Percentiles rank a stretch among this genome's conserved stretches.
Evolutionary conservation across 345 rosid genomes (phyloP).

Genomic region (Citrus medica): DNA sequence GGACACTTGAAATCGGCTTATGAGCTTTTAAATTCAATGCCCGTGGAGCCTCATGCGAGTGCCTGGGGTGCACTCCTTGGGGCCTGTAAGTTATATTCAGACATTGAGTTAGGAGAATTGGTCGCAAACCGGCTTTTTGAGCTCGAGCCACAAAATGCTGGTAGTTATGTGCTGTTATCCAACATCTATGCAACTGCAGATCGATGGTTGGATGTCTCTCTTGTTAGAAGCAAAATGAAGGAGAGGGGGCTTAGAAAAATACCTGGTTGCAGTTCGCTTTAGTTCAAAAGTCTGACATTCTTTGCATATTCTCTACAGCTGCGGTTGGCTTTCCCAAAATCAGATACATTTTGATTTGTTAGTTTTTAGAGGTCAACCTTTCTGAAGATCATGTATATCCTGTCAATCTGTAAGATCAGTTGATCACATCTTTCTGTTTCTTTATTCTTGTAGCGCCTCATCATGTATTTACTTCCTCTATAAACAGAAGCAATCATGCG

Average conservation of each 20-base stretch:
- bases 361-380: not conserved
- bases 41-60: conserved; percentile 53
- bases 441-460: not conserved
- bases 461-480: not conserved
- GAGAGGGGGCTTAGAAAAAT: conserved; percentile 57
- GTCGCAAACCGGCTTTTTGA: conserved; percentile 48
- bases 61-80: conserved; percentile 77
- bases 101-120: conserved; percentile 51
- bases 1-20: conserved; percentile 55
- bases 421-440: not conserved
- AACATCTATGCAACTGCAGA: conserved; percentile 64
- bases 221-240: conserved; percentile 55
- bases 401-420: not conserved
- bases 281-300: not conserved
- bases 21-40: conserved; percentile 48
- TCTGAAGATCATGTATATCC: not conserved
- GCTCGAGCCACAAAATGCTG: conserved; percentile 60
- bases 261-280: conserved; percentile 54
- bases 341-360: not conserved
- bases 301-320: not conserved
- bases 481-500: not conserved
- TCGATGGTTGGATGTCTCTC: conserved; percentile 58
- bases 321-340: not conserved
- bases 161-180: conserved; percentile 66
- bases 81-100: conserved; percentile 51